Conservation (phyloP, 768 basidiomycete genomes). For the Psilocybe sp. region DNA sequence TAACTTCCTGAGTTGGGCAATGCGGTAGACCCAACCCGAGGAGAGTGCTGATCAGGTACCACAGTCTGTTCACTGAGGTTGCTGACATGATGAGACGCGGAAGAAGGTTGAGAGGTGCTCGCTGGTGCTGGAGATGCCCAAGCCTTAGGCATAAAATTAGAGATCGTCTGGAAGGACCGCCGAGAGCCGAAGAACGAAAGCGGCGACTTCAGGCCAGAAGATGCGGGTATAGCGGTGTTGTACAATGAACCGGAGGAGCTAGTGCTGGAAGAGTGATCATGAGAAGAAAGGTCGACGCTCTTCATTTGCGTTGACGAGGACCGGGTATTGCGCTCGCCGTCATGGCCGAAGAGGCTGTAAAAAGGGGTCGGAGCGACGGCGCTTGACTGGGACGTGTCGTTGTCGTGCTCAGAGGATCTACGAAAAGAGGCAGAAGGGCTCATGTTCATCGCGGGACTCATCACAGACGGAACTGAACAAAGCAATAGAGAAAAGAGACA, state of each 20-base stretch:
- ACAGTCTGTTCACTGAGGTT: constrained; percentile 5
- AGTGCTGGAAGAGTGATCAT: constrained; percentile 19
- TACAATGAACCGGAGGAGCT: constrained; percentile 4
- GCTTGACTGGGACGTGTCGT: constrained; percentile 19
- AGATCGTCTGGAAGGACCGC: constrained; percentile 57
- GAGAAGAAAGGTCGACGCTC: constrained; percentile 30
- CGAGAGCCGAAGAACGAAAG: constrained; percentile 54
- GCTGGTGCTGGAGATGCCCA: constrained; percentile 15
- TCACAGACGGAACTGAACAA: constrained; percentile 27
- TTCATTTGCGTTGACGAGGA: constrained; percentile 35
- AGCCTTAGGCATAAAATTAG: constrained; percentile 50
- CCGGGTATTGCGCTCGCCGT: constrained; percentile 5
- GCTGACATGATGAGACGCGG: background rate
- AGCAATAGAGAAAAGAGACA: constrained; percentile 22
- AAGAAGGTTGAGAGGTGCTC: background rate
- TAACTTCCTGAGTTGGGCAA: constrained; percentile 27
- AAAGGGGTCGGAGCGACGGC: background rate
- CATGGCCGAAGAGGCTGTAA: constrained; percentile 10
- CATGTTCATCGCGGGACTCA: constrained; percentile 29
- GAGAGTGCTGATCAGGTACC: background rate
- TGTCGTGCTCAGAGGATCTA: constrained; percentile 38
- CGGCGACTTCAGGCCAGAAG: constrained; percentile 46
- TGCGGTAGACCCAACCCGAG: background rate
- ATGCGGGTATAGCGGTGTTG: constrained; percentile 27
- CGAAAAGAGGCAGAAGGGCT: constrained; percentile 21